Evolutionary conservation across 2,329 filamentous ascomycete genomes (phyloP).

Genomic region (Exophiala spinifera): DNA sequence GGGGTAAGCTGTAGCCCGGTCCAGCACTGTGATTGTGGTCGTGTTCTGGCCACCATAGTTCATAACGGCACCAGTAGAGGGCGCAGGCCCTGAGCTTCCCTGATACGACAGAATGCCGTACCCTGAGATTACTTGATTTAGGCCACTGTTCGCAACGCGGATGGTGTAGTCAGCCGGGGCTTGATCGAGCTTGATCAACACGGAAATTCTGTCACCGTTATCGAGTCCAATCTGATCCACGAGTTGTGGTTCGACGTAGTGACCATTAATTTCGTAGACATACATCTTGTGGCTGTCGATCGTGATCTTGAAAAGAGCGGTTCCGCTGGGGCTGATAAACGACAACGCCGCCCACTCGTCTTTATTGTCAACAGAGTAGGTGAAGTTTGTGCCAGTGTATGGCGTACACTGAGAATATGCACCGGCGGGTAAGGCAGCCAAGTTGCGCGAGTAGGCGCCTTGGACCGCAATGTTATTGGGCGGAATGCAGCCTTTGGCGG

Average conservation of each 20-base stretch:
- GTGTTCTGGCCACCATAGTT: constrained; percentile 49
- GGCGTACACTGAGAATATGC: constrained; percentile 40
- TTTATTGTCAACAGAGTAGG: constrained; percentile 33
- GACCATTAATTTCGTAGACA: constrained; percentile 45
- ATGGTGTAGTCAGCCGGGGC: constrained; percentile 39
- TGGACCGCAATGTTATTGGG: constrained; percentile 25
- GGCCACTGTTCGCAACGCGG: constrained; percentile 50
- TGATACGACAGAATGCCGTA: constrained; percentile 50
- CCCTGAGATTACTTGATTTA: constrained; percentile 57
- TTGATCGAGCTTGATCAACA: constrained; percentile 42
- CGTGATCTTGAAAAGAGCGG: constrained; percentile 37
- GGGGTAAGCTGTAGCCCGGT: constrained; percentile 44
- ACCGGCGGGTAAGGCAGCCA: constrained; percentile 42
- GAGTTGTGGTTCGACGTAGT: constrained; percentile 41
- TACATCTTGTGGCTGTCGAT: constrained; percentile 47
- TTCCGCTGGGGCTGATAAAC: constrained; percentile 39
- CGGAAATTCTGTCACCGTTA: constrained; percentile 42
- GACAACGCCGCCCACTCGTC: constrained; percentile 39
- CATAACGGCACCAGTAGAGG: constrained; percentile 45
- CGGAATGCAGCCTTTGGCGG: constrained; percentile 38
- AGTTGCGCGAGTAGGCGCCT: constrained; percentile 38
- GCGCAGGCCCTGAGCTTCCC: constrained; percentile 27
- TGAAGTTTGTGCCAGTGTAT: constrained; percentile 16
- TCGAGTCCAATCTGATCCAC: constrained; percentile 37
- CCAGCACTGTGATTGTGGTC: constrained; percentile 43